These are phyloP conservation scores for Chalciporus sp. DNA, from an alignment of 1,284 basidiomycete genomes.

Conservation along the genomic window DNA sequence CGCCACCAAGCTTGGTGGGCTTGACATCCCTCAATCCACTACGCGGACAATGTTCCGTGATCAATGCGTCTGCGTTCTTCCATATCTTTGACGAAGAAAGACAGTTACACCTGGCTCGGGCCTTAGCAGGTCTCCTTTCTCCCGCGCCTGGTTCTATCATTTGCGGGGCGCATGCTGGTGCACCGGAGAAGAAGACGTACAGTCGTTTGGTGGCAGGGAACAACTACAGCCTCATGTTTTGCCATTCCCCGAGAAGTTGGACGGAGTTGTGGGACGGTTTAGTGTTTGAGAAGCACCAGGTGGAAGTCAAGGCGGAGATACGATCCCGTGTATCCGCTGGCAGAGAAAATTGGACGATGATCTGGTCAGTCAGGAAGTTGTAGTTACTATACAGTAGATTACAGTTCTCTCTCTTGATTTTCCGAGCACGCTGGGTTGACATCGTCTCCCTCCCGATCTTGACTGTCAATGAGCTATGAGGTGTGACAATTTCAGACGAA, in stretches of 20 bases:
- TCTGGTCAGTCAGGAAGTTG: too few relatives aligned
- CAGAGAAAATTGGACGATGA: too few relatives aligned
- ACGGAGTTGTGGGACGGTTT: not conserved
- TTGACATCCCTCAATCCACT: too few relatives aligned
- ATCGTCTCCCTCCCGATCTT: too few relatives aligned
- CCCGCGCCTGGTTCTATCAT: conserved; percentile 21
- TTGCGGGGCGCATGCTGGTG: conserved; percentile 9
- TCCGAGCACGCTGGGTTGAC: too few relatives aligned
- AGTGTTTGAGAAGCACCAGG: not conserved
- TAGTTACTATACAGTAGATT: too few relatives aligned
- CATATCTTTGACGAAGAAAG: conserved; percentile 19
- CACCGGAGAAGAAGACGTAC: not conserved
- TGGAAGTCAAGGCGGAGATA: conserved; percentile 1
- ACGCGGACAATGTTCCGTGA: too few relatives aligned
- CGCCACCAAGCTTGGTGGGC: too few relatives aligned
- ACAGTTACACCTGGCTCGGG: conserved; percentile 28
- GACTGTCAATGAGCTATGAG: too few relatives aligned
- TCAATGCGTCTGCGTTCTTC: too few relatives aligned
- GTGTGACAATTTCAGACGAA: too few relatives aligned
- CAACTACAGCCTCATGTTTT: not conserved
- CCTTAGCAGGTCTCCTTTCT: conserved; percentile 29
- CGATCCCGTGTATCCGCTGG: not conserved
- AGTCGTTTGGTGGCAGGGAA: not conserved
- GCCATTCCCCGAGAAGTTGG: conserved; percentile 1
- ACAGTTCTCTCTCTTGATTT: too few relatives aligned